Percentiles rank a stretch among this genome's conserved stretches.
These are phyloP conservation scores for Moniliophthora roreri DNA, from an alignment of 1,284 basidiomycete genomes.

Conservation along the genomic window DNA sequence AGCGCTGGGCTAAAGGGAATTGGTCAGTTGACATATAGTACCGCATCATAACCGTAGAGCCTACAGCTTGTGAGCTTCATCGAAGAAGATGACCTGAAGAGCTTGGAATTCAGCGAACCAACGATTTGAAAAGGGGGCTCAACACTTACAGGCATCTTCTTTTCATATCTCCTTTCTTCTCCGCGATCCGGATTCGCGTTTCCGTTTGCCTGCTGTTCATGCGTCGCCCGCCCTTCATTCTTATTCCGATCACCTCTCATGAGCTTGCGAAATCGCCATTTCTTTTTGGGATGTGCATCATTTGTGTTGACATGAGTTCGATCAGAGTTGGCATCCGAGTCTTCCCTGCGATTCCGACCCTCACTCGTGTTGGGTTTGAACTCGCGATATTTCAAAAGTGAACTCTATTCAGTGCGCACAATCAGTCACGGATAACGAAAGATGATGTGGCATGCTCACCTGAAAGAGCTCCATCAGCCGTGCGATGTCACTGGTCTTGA, in stretches of 20 bases:
- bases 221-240: constrained; percentile 22
- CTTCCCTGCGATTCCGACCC: constrained; percentile 20
- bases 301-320: constrained; percentile 27
- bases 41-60: constrained; percentile 21
- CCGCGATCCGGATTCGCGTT: constrained; percentile 30
- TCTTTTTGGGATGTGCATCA: constrained; percentile 20
- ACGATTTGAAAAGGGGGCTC: not conserved
- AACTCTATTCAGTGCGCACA: constrained; percentile 43
- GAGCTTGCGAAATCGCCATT: constrained; percentile 21
- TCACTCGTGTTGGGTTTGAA: constrained; percentile 49
- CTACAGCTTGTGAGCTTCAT: constrained; percentile 81
- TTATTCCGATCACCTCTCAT: constrained; percentile 28
- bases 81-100: constrained; percentile 66
- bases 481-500: constrained; percentile 77
- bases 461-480: constrained; percentile 85
- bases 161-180: constrained; percentile 37
- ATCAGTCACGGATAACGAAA: constrained; percentile 11
- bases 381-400: constrained; percentile 70
- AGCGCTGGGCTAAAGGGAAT: constrained; percentile 54
- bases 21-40: constrained; percentile 11
- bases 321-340: constrained; percentile 32
- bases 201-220: not conserved
- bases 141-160: constrained; percentile 65
- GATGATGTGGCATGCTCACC: constrained; percentile 30
- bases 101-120: constrained; percentile 4